Conservation (phyloP, 2,329 filamentous ascomycete species). For the Cladorrhinum sp. region DNA sequence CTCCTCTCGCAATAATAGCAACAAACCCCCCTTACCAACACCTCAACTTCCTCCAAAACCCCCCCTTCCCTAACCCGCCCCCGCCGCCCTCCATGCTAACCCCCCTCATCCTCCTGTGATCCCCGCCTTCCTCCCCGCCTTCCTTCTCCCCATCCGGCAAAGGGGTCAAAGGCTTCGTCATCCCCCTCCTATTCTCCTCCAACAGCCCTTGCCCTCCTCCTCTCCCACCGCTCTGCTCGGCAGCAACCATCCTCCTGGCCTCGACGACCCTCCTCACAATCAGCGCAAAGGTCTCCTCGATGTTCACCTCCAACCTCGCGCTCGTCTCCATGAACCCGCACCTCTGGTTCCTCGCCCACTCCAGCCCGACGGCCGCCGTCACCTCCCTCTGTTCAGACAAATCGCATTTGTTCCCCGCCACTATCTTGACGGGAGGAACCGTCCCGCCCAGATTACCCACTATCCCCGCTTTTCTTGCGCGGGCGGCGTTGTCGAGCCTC, state of each 20-base stretch:
- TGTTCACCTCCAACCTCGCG: slow-evolving; percentile 79
- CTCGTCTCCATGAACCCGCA: slow-evolving; percentile 92
- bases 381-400: slow-evolving; percentile 67
- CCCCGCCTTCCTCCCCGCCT: slow-evolving; percentile 39
- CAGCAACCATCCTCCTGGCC: slow-evolving; percentile 47
- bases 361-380: slow-evolving; percentile 65
- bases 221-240: slow-evolving; percentile 38
- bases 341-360: slow-evolving; percentile 69
- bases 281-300: slow-evolving; percentile 81
- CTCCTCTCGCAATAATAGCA: background rate
- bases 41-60: slow-evolving; percentile 55
- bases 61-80: slow-evolving; percentile 38
- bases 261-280: slow-evolving; percentile 62
- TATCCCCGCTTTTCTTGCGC: slow-evolving; percentile 48
- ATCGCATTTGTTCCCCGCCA: slow-evolving; percentile 85
- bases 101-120: slow-evolving; percentile 46
- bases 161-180: slow-evolving; percentile 57
- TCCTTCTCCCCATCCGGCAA: slow-evolving; percentile 38
- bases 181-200: slow-evolving; percentile 48
- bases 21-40: slow-evolving; percentile 55
- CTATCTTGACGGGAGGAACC: slow-evolving; percentile 75
- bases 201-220: background rate
- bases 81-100: slow-evolving; percentile 42
- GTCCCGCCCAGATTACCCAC: slow-evolving; percentile 44
- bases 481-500: slow-evolving; percentile 58